Evolutionary conservation across 2,329 filamentous ascomycete species (phyloP).

Genomic region (Orbilia oligospora): DNA sequence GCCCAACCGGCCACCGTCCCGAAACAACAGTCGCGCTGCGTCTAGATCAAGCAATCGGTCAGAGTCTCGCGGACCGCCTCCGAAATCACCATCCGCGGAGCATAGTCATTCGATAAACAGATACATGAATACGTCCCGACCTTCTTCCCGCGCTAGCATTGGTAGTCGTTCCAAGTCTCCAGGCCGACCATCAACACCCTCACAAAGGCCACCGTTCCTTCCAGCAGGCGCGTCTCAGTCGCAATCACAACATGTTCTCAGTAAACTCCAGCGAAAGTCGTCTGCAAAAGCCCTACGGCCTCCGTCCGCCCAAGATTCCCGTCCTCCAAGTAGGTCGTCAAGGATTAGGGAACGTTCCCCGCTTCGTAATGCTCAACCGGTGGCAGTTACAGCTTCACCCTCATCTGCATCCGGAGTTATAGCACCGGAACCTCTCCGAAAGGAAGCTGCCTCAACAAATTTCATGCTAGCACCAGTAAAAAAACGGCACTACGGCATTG

Average conservation of each 20-base stretch:
- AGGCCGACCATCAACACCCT: conserved; percentile 72
- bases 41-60: conserved; percentile 60
- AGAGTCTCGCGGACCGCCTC: conserved; percentile 51
- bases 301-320: conserved; percentile 69
- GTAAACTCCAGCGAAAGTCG: conserved; percentile 76
- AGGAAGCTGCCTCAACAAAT: conserved; percentile 74
- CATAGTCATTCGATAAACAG: conserved; percentile 45
- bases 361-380: conserved; percentile 63
- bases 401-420: conserved; percentile 23
- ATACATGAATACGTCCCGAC: conserved; percentile 58
- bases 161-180: conserved; percentile 77
- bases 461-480: conserved; percentile 81
- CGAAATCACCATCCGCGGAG: conserved; percentile 44
- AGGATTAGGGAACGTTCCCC: conserved; percentile 51
- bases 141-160: conserved; percentile 62
- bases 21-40: conserved; percentile 68
- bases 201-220: conserved; percentile 79
- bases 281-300: conserved; percentile 80
- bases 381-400: neutral
- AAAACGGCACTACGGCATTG: conserved; percentile 85
- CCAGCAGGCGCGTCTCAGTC: conserved; percentile 80
- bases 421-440: conserved; percentile 64
- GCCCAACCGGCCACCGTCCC: conserved; percentile 59
- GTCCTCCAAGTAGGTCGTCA: conserved; percentile 67
- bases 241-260: conserved; percentile 82